Evolutionary conservation across 1,284 basidiomycete genomes (phyloP).

Genomic region (Mycosarcoma mackinlayi): DNA sequence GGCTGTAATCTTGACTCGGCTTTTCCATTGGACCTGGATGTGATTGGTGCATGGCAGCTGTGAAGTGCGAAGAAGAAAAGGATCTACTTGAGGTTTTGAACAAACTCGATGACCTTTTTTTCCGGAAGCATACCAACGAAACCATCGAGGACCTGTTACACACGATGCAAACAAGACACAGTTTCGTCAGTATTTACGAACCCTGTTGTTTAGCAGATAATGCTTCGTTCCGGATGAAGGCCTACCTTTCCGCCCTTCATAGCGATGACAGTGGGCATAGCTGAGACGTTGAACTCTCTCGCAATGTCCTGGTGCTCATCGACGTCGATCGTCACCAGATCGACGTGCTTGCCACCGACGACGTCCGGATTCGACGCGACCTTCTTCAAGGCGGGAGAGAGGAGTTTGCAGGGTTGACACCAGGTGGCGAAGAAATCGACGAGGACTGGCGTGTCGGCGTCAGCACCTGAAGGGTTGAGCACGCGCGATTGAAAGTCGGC

Average conservation of each 20-base stretch:
- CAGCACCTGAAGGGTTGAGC: conserved; percentile 10
- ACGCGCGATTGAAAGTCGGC: conserved; percentile 24
- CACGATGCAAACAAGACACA: background rate
- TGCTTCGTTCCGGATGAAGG: background rate
- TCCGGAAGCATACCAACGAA: conserved; percentile 60
- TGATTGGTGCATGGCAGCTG: too few relatives aligned
- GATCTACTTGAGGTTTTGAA: conserved; percentile 37
- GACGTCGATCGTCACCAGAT: conserved; percentile 55
- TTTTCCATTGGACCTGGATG: too few relatives aligned
- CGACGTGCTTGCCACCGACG: conserved; percentile 38
- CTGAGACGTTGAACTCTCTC: conserved; percentile 44
- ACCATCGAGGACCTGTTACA: conserved; percentile 25
- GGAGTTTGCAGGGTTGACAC: conserved; percentile 62
- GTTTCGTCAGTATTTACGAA: too few relatives aligned
- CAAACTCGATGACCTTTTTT: conserved; percentile 52
- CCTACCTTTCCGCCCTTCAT: conserved; percentile 54
- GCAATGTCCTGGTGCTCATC: conserved; percentile 51
- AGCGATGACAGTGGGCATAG: conserved; percentile 58
- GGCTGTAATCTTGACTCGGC: background rate
- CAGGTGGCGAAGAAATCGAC: conserved; percentile 61
- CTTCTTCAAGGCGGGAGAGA: conserved; percentile 50
- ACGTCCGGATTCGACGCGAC: conserved; percentile 34
- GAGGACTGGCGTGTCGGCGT: conserved; percentile 36
- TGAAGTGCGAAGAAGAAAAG: background rate
- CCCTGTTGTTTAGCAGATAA: background rate